These are phyloP conservation scores for Fomitopsis schrenkii DNA, from an alignment of 1,284 basidiomycete species.

Conservation along the genomic window DNA sequence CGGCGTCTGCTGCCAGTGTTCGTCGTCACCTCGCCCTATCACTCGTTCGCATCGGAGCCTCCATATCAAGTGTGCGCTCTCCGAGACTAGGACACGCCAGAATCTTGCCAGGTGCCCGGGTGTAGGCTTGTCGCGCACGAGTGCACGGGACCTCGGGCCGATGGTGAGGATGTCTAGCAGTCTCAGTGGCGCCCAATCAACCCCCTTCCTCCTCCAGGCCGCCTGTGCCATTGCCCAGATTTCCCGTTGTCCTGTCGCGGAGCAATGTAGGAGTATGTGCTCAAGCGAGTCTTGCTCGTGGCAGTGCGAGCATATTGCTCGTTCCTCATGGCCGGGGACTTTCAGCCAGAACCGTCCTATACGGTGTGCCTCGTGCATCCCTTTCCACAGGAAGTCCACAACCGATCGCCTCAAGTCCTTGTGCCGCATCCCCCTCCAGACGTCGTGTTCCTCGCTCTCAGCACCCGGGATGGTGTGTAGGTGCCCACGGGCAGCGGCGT, in stretches of 20 bases:
- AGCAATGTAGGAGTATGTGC: background rate
- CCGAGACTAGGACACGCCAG: background rate
- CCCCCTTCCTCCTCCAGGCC: no score
- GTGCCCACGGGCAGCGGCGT: no score
- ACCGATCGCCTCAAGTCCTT: slow-evolving; percentile 18
- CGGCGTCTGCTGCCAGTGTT: background rate
- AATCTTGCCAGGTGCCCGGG: slow-evolving; percentile 13
- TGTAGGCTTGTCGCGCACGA: background rate
- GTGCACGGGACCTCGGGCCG: no score
- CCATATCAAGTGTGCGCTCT: background rate
- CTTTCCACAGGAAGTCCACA: slow-evolving; percentile 26
- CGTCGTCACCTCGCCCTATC: background rate
- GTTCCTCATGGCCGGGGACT: slow-evolving; percentile 9
- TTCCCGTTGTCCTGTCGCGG: background rate
- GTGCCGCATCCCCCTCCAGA: background rate
- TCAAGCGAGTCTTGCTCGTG: background rate
- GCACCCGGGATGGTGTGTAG: background rate
- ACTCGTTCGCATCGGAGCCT: background rate
- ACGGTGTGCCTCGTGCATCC: slow-evolving; percentile 24
- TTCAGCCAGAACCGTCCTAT: slow-evolving; percentile 26
- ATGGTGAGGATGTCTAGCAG: background rate
- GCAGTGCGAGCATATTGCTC: background rate
- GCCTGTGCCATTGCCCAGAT: background rate
- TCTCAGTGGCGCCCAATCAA: background rate
- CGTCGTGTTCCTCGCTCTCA: no score